phyloP scores from a whole-genome alignment of 257 asterid genomes.

The Fraxinus cuspidata region DNA sequence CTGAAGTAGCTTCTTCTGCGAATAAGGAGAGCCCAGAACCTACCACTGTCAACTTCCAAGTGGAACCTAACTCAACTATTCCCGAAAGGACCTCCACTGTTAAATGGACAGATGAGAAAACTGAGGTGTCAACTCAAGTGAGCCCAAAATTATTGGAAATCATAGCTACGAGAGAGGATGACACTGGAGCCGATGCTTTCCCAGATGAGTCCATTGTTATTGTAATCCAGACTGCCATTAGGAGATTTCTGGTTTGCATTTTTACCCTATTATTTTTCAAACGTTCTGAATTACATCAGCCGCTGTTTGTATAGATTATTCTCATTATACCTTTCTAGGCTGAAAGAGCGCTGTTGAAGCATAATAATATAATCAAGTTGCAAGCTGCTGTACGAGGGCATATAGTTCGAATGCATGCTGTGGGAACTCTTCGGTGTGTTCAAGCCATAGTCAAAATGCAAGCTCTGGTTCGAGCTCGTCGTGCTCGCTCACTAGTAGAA shows the following conservation, averaged over 20 bases:
- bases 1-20: constrained; percentile 60
- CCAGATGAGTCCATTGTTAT: constrained; percentile 57
- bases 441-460: constrained; percentile 93
- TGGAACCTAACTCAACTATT: constrained; percentile 45
- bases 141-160: constrained; percentile 40
- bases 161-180: constrained; percentile 36
- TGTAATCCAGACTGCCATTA: constrained; percentile 68
- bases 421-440: constrained; percentile 91
- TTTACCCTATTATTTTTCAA: constrained; percentile 14
- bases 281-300: constrained; percentile 15
- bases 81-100: constrained; percentile 47
- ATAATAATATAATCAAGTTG: constrained; percentile 58
- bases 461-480: constrained; percentile 80
- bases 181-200: constrained; percentile 31
- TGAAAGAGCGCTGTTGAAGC: constrained; percentile 52
- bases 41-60: constrained; percentile 41
- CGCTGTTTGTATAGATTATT: constrained; percentile 19
- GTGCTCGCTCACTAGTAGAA: constrained; percentile 33
- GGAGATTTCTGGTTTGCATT: constrained; percentile 70
- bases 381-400: constrained; percentile 98
- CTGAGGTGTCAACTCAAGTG: constrained; percentile 35
- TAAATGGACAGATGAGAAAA: constrained; percentile 53
- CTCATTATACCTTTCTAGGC: constrained; percentile 55
- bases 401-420: constrained; percentile 79
- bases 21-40: constrained; percentile 60